Conservation (phyloP, 208 protist species). For the Phytomonas francai region DNA sequence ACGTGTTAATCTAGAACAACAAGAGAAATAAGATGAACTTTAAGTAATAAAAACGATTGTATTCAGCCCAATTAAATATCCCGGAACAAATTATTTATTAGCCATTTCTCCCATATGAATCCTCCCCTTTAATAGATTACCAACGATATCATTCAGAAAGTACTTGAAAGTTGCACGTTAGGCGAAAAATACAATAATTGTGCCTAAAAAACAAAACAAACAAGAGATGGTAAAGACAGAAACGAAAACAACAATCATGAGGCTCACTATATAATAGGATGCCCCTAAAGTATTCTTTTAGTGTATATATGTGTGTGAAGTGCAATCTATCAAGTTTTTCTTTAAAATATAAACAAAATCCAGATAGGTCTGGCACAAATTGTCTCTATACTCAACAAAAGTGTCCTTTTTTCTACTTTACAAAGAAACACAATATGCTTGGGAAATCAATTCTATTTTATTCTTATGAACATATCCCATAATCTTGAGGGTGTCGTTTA, state of each 20-base stretch:
- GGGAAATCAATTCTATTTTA: not conserved
- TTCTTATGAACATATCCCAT: not conserved
- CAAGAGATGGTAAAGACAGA: not conserved
- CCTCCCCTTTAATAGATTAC: not conserved
- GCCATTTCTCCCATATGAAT: not conserved
- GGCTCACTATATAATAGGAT: not conserved
- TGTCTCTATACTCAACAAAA: constrained; percentile 7
- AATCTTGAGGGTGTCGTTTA: not conserved
- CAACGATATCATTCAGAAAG: not conserved
- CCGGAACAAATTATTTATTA: not conserved
- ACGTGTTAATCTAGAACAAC: not conserved
- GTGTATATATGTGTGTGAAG: not conserved
- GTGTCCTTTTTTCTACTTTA: not conserved
- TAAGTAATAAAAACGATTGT: not conserved
- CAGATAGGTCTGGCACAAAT: not conserved
- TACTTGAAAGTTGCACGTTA: not conserved
- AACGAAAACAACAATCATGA: not conserved
- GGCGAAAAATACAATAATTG: not conserved
- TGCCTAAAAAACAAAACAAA: not conserved
- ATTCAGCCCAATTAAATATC: not conserved
- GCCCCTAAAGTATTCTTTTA: not conserved
- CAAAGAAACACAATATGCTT: constrained; percentile 3
- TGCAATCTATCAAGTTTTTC: not conserved
- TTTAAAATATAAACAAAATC: not conserved
- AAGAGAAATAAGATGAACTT: not conserved